Base-by-base conservation (phyloP, 1,139 yeast genomes). In the Pichia sp. region DNA sequence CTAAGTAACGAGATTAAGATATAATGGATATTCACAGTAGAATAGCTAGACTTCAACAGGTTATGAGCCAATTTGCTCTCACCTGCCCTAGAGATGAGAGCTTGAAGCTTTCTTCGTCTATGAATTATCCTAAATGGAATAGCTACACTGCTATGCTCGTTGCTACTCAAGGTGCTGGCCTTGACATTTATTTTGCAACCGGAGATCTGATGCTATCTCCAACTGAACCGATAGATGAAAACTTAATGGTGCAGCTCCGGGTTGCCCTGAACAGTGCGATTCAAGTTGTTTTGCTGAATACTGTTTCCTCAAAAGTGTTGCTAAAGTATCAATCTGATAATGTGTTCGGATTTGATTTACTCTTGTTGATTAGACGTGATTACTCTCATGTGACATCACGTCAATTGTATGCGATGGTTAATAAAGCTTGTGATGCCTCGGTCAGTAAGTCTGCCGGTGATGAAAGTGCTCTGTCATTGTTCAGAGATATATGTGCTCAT, bases 291-390 rank as follows among this genome's bases (percentile, higher is more conserved):
- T 8, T 19, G 19, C 15, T 23, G 16, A 26, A 45, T 30, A 26
- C 11, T 8, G 47, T 45, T 19, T 45, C 36, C 6, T 7, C 34
- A 7, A 30, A 45, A 19, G 32, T 45, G 16, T 26, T 45, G 15
- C 10, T 45, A 13, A 45, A 45, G 32, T 45, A 45, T 45, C 46
- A 45, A 26, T 13, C 47, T 10, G 47, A 45, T 8, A 45, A 45
- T 30, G 47, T 16, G 11, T 45, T 26, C 32, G 47, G 36, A 10
- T 11, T 29, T 11, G 32, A 7, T 7, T 45, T 45, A 38, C 32
- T 45, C 6, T 8, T 13, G 8, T 19, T 13, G 16, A 45, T 45
- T 45, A 11, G 36, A 23, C n/a, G n/a, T 45, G 47, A 45, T 45
- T 45, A 45, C 8, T 45, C 47, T 29, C n/a, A 16, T 26, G 15